phyloP scores from a whole-genome alignment of 2,329 filamentous ascomycete genomes.

The Microsporum audouinii region DNA sequence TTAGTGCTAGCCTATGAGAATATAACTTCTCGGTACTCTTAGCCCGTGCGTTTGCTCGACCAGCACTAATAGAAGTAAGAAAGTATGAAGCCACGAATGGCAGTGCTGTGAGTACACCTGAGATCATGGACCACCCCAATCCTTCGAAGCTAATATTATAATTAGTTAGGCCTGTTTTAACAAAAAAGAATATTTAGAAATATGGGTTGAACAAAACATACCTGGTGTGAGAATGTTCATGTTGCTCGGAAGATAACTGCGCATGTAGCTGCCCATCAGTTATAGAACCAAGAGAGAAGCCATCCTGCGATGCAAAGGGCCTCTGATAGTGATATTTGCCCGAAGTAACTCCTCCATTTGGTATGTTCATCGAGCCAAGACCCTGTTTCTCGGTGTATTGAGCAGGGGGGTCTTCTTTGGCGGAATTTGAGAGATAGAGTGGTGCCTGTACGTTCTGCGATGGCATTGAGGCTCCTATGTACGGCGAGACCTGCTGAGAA shows the following conservation, averaged over 20 bases:
- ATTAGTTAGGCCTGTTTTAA: neutral
- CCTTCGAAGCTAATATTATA: neutral
- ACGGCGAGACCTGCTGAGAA: neutral
- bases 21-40: neutral
- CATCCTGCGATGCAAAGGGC: neutral
- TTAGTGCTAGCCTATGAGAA: neutral
- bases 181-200: neutral
- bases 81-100: neutral
- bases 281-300: neutral
- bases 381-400: neutral
- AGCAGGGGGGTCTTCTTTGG: neutral
- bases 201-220: neutral
- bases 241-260: neutral
- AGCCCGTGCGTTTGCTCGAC: neutral
- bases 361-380: neutral
- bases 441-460: slow-evolving; percentile 2
- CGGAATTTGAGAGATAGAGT: neutral
- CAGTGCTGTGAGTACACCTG: neutral
- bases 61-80: neutral
- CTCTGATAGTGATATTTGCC: neutral
- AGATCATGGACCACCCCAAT: neutral
- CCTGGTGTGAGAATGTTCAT: neutral
- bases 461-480: neutral
- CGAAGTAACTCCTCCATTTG: neutral
- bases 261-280: neutral